Percentiles rank a stretch among this genome's conserved stretches.
Conservation (phyloP, 2,329 filamentous ascomycete species). For the Pseudogymnoascus sp. region DNA sequence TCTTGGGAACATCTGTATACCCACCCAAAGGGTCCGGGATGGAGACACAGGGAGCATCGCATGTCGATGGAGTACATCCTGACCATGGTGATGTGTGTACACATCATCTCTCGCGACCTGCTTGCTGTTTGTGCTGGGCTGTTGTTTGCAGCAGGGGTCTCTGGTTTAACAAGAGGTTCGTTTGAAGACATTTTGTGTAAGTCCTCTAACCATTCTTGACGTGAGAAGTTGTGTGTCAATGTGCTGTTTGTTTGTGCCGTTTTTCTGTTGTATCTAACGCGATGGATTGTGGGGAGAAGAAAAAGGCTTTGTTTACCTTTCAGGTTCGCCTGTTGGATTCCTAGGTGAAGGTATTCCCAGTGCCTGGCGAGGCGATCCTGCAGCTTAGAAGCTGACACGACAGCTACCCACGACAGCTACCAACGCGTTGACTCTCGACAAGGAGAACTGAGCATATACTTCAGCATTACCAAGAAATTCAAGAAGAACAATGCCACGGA, state of each 20-base stretch:
- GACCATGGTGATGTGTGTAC: slow-evolving; percentile 62
- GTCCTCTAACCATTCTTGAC: background rate
- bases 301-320: background rate
- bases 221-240: background rate
- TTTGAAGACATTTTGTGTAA: background rate
- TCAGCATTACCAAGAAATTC: background rate
- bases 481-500: background rate
- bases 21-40: slow-evolving; percentile 54
- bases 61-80: slow-evolving; percentile 48
- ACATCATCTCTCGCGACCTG: slow-evolving; percentile 26
- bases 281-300: background rate
- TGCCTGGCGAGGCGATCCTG: background rate
- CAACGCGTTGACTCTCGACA: background rate
- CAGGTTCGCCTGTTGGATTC: background rate
- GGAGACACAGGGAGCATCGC: slow-evolving; percentile 51
- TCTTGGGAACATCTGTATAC: slow-evolving; percentile 68
- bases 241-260: background rate
- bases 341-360: background rate
- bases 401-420: background rate
- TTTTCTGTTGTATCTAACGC: background rate
- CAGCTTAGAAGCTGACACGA: background rate
- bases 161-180: background rate
- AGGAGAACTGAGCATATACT: background rate
- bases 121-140: background rate
- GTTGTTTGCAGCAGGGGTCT: background rate